Conservation (phyloP, 192 early-diverging fungal species). For the Chytriomyces confervae region DNA sequence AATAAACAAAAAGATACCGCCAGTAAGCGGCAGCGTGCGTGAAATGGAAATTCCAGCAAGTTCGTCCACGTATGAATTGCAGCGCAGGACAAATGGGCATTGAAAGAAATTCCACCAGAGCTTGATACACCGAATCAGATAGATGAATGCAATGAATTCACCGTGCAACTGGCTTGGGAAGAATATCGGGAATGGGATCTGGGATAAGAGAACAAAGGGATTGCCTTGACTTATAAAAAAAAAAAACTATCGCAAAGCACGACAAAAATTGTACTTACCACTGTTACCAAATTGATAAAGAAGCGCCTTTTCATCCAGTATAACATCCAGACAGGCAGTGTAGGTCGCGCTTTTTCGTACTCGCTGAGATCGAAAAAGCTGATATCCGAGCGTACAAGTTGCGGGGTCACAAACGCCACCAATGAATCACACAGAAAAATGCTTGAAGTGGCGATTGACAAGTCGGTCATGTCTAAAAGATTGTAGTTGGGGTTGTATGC, state of each 20-base stretch:
- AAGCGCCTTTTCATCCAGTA: not conserved
- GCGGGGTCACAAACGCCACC: not conserved
- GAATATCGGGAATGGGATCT: too few relatives aligned
- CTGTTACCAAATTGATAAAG: not conserved
- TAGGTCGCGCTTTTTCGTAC: slow-evolving; percentile 3
- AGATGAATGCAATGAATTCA: too few relatives aligned
- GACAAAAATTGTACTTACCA: not conserved
- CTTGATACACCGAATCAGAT: not conserved
- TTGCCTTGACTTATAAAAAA: too few relatives aligned
- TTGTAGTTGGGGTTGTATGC: not conserved
- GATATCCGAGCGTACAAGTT: not conserved
- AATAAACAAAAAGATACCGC: slow-evolving; percentile 4
- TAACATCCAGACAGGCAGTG: not conserved
- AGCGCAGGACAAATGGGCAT: not conserved
- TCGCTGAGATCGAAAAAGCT: not conserved
- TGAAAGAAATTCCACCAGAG: not conserved
- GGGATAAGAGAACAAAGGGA: too few relatives aligned
- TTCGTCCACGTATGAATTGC: too few relatives aligned
- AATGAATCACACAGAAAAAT: not conserved
- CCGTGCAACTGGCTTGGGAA: too few relatives aligned
- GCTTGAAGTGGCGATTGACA: too few relatives aligned
- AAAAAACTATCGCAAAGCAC: too few relatives aligned
- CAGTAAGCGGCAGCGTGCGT: not conserved
- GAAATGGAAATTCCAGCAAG: too few relatives aligned
- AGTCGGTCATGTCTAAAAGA: too few relatives aligned